Evolutionary conservation across 495 filamentous ascomycete species (phyloP).

Genomic region (Penicillium cataractarum): DNA sequence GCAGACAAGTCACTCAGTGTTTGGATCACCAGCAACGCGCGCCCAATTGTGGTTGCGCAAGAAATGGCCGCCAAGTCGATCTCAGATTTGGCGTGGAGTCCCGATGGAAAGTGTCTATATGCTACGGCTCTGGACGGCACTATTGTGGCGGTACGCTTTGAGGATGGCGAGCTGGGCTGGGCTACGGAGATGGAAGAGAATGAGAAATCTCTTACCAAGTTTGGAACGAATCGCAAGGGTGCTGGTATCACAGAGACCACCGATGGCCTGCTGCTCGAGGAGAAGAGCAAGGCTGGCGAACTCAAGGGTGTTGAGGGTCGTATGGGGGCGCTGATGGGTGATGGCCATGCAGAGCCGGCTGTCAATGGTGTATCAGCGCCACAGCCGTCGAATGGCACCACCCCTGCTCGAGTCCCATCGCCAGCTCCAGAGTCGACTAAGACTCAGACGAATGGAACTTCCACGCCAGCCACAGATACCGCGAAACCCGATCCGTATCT

Average conservation of each 20-base stretch:
- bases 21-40: slow-evolving; percentile 93
- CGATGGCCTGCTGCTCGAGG: slow-evolving; percentile 83
- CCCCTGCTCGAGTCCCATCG: slow-evolving; percentile 41
- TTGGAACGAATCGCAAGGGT: slow-evolving; percentile 80
- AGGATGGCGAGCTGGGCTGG: slow-evolving; percentile 73
- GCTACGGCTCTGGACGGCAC: slow-evolving; percentile 85
- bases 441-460: slow-evolving; percentile 44
- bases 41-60: slow-evolving; percentile 85
- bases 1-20: slow-evolving; percentile 94
- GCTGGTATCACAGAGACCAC: slow-evolving; percentile 90
- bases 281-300: slow-evolving; percentile 89
- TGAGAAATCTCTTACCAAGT: slow-evolving; percentile 89
- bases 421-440: slow-evolving; percentile 42
- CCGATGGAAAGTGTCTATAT: slow-evolving; percentile 86
- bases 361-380: slow-evolving; percentile 48
- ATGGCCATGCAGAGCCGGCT: slow-evolving; percentile 47
- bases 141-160: slow-evolving; percentile 75
- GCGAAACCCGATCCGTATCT: slow-evolving; percentile 64
- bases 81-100: slow-evolving; percentile 92
- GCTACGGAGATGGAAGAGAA: slow-evolving; percentile 81
- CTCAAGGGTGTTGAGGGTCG: slow-evolving; percentile 84
- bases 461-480: slow-evolving; percentile 45
- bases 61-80: slow-evolving; percentile 89
- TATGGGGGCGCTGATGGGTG: slow-evolving; percentile 98
- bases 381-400: slow-evolving; percentile 45